These are phyloP conservation scores for Aspergillus luchuensis DNA, from an alignment of 2,329 filamentous ascomycete genomes.

Conservation along the genomic window DNA sequence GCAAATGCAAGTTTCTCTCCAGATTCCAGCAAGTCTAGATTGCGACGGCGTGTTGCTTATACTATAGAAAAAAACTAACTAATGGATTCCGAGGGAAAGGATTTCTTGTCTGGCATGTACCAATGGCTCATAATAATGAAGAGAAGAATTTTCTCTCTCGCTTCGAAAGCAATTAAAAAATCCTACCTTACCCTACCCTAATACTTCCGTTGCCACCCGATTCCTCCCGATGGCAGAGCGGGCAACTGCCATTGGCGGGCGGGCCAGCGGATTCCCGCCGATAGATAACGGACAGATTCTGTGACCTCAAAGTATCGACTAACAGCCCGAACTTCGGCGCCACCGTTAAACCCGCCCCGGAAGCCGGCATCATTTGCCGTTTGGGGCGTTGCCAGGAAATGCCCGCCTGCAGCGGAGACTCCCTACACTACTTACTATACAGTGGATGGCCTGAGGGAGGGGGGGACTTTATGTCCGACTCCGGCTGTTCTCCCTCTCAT, in stretches of 20 bases:
- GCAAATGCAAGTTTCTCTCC: not conserved
- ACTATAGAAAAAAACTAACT: too few species aligned
- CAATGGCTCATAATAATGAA: too few species aligned
- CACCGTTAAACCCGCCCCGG: conserved; percentile 18
- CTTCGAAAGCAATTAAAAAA: not conserved
- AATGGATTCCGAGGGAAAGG: too few species aligned
- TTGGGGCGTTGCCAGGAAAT: not conserved
- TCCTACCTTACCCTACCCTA: not conserved
- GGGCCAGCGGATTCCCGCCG: conserved; percentile 24
- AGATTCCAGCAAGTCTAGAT: too few species aligned
- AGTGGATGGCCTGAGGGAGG: conserved; percentile 18
- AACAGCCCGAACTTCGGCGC: conserved; percentile 41
- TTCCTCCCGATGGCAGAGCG: conserved; percentile 16
- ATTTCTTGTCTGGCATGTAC: too few species aligned
- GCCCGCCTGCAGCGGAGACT: conserved; percentile 19
- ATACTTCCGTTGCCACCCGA: not conserved
- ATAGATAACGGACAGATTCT: conserved; percentile 36
- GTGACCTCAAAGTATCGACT: conserved; percentile 42
- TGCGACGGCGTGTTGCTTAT: too few species aligned
- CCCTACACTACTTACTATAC: conserved; percentile 28
- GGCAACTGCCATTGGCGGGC: not conserved
- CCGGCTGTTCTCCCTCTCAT: conserved; percentile 26
- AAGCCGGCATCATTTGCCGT: conserved; percentile 5
- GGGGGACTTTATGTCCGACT: conserved; percentile 31
- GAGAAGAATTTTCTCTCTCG: too few species aligned